These are phyloP conservation scores for Yarrowia sp. DNA, from an alignment of 805 yeast species.

Conservation along the genomic window DNA sequence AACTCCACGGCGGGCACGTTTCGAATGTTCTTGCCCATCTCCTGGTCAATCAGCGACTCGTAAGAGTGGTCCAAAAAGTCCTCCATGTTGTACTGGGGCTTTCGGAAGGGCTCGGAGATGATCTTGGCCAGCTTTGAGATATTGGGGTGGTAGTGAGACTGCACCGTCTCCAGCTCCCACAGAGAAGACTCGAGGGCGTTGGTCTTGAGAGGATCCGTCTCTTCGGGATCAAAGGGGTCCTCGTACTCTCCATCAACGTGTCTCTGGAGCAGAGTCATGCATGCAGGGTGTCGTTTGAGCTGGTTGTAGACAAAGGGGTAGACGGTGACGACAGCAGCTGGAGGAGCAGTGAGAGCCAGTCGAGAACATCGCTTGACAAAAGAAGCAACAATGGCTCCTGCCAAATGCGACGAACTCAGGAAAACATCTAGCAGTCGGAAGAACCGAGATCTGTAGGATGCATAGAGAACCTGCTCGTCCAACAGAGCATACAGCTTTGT, in stretches of 20 bases:
- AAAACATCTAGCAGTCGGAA: conserved; percentile 83
- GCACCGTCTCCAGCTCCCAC: conserved; percentile 84
- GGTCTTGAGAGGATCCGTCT: conserved; percentile 71
- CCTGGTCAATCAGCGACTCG: conserved; percentile 57
- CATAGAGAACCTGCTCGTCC: conserved; percentile 70
- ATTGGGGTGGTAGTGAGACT: conserved; percentile 90
- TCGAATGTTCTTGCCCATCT: conserved; percentile 39
- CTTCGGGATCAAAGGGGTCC: conserved; percentile 68
- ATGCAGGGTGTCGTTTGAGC: conserved; percentile 86
- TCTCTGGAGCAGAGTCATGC: conserved; percentile 81
- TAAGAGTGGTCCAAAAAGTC: conserved; percentile 94
- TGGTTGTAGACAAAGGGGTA: conserved; percentile 91
- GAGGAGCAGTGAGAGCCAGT: conserved; percentile 71
- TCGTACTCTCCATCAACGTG: conserved; percentile 39
- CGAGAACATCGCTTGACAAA: conserved; percentile 81
- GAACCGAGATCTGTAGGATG: conserved; percentile 79
- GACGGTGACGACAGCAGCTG: conserved; percentile 80
- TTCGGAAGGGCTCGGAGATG: conserved; percentile 83
- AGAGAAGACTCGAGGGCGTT: conserved; percentile 79
- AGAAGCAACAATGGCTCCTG: conserved; percentile 79
- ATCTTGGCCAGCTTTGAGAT: conserved; percentile 88
- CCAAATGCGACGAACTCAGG: conserved; percentile 79
- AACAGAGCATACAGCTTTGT: conserved; percentile 75
- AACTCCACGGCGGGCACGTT: conserved; percentile 65
- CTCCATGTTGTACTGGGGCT: conserved; percentile 82